These are phyloP conservation scores for Coemansia sp. DNA, from an alignment of 192 early-diverging fungal genomes.

Conservation along the genomic window DNA sequence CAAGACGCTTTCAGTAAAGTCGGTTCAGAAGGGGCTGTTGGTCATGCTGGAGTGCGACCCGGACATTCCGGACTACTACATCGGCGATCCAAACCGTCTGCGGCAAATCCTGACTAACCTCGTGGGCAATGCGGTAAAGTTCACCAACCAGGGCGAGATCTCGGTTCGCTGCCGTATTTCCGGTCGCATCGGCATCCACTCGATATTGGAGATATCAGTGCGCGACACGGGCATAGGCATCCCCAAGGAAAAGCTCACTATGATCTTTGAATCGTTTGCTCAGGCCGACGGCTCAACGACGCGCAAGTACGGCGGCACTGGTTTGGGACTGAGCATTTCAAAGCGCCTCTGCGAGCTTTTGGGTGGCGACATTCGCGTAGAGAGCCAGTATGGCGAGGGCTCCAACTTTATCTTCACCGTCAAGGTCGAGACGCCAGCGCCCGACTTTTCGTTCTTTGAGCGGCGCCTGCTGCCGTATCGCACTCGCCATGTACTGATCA, in stretches of 20 bases:
- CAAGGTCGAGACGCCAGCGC: slow-evolving; percentile 49
- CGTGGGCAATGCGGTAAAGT: slow-evolving; percentile 84
- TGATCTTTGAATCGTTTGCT: slow-evolving; percentile 80
- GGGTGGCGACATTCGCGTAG: slow-evolving; percentile 79
- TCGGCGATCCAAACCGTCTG: slow-evolving; percentile 73
- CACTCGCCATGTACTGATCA: slow-evolving; percentile 65
- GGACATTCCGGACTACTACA: slow-evolving; percentile 65
- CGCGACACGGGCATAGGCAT: slow-evolving; percentile 86
- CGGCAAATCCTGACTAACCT: slow-evolving; percentile 82
- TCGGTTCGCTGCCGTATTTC: slow-evolving; percentile 57
- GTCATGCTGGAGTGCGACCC: slow-evolving; percentile 68
- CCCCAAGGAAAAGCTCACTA: slow-evolving; percentile 67
- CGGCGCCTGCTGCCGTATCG: slow-evolving; percentile 58
- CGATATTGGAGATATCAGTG: slow-evolving; percentile 57
- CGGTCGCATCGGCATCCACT: slow-evolving; percentile 27
- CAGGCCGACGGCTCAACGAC: slow-evolving; percentile 83
- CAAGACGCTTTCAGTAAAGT: slow-evolving; percentile 70
- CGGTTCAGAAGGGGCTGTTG: slow-evolving; percentile 71
- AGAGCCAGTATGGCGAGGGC: slow-evolving; percentile 68
- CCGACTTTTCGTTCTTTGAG: slow-evolving; percentile 39
- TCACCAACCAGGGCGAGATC: slow-evolving; percentile 74
- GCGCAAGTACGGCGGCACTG: slow-evolving; percentile 84
- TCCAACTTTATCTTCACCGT: slow-evolving; percentile 79
- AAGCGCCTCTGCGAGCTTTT: slow-evolving; percentile 73
- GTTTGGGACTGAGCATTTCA: slow-evolving; percentile 81